Percentiles rank a stretch among this genome's conserved stretches.
Evolutionary conservation across 352 stramenopile species (phyloP).

Genomic region (Elongisporangium senticosum): DNA sequence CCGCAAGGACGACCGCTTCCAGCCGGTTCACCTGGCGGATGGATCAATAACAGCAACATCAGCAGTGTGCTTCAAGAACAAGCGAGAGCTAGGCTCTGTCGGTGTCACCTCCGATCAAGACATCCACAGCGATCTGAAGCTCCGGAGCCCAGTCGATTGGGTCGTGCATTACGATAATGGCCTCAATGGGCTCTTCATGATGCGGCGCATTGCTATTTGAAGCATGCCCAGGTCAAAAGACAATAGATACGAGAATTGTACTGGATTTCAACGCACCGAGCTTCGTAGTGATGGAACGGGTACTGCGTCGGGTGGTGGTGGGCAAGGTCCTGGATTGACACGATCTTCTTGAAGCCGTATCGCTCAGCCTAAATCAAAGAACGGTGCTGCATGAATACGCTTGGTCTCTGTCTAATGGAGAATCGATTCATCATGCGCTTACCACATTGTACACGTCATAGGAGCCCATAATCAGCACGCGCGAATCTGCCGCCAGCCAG

Average conservation of each 20-base stretch:
- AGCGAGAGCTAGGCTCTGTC: not conserved
- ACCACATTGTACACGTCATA: slow-evolving; percentile 78
- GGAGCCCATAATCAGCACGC: slow-evolving; percentile 85
- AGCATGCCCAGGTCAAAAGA: slow-evolving; percentile 1
- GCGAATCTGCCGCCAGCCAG: slow-evolving; percentile 34
- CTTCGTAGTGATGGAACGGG: slow-evolving; percentile 67
- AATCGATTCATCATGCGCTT: slow-evolving; percentile 3
- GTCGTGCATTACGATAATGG: slow-evolving; percentile 89
- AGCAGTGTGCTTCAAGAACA: not conserved
- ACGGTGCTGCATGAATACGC: too few relatives aligned
- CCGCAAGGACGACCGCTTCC: slow-evolving; percentile 39
- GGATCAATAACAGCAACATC: not conserved
- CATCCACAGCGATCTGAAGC: slow-evolving; percentile 85
- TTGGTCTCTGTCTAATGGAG: not conserved
- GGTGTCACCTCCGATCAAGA: slow-evolving; percentile 61
- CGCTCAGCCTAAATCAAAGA: slow-evolving; percentile 22
- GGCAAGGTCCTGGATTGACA: slow-evolving; percentile 64
- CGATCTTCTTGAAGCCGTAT: slow-evolving; percentile 84
- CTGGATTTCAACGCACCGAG: slow-evolving; percentile 33
- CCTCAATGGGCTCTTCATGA: slow-evolving; percentile 69
- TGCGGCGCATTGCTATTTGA: slow-evolving; percentile 34
- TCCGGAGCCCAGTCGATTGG: slow-evolving; percentile 86
- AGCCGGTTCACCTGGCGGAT: slow-evolving; percentile 41
- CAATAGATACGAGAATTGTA: not conserved
- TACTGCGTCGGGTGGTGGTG: slow-evolving; percentile 75